phyloP scores from a whole-genome alignment of 768 basidiomycete species.

The Mycena haematopus region DNA sequence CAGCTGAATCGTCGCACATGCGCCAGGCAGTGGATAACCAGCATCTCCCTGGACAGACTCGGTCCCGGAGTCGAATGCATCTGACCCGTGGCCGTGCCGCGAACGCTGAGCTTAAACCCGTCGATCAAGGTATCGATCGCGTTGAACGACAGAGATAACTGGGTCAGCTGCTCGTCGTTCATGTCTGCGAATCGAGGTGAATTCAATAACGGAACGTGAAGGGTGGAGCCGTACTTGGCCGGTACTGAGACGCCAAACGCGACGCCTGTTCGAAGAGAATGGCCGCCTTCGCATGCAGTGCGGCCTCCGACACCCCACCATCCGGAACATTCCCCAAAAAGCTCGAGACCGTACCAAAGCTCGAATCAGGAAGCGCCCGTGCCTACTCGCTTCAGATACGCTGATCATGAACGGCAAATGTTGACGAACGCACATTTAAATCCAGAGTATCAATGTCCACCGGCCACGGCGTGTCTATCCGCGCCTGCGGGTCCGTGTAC shows the following conservation, averaged over 20 bases:
- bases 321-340: constrained; percentile 20
- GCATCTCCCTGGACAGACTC: too few species aligned
- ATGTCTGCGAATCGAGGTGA: constrained; percentile 26
- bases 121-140: constrained; percentile 37
- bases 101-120: constrained; percentile 21
- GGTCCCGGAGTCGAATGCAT: neutral
- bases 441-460: constrained; percentile 24
- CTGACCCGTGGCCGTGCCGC: constrained; percentile 6
- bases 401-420: neutral
- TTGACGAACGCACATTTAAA: constrained; percentile 5
- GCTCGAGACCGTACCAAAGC: constrained; percentile 22
- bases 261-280: constrained; percentile 39
- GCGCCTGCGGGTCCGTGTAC: constrained; percentile 34
- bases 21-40: constrained; percentile 35
- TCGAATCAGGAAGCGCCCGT: constrained; percentile 6
- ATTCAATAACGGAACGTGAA: neutral
- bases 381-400: constrained; percentile 14
- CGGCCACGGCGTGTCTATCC: constrained; percentile 52
- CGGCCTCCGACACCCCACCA: constrained; percentile 8
- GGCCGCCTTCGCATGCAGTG: constrained; percentile 18
- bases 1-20: constrained; percentile 37
- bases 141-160: constrained; percentile 34
- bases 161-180: constrained; percentile 28
- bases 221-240: constrained; percentile 26
- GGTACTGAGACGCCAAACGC: constrained; percentile 29